Base-by-base conservation (phyloP, 208 protist species). In the Histomonas meleagridis region DNA sequence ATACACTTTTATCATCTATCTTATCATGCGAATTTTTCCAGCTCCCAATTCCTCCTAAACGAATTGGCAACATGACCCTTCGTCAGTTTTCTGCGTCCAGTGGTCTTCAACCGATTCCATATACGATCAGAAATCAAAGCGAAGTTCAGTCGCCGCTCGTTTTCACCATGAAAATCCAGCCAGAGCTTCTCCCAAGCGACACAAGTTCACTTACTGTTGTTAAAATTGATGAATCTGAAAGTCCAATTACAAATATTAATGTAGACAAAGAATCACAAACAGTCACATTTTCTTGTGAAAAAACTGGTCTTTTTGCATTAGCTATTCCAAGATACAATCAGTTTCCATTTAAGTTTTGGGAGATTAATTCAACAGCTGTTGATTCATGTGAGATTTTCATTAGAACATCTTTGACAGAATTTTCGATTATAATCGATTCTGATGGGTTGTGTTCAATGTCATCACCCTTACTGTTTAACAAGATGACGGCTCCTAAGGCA, bases 11-110 rank as follows among this genome's bases (percentile, higher is more conserved):
- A 38, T 86, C 76, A 38, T 28, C 76, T 38, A 32, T 86, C 7
- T 51, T 86, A 48, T 32, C 76, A 32, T 86, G 76, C 46, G 76
- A 86, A 55, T 86, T 86, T 46, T 86, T 86, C 76, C 76, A 86
- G 38, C 76, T 86, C 12, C 76, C 76, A 55, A 32, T 46, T 18
- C 76, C 76, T 21, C 76, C 76, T 38, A 86, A 86, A 21, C 23
- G 35, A 9, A 48, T 86, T 38, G 60, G 60, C 3, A 86, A 40
- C 32, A 51, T 46, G 0, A 48, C 46, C 1, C 76, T 86, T 46
- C 43, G 76, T 38, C 76, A 86, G 38, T 65, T 65, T 65, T 65
- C 60, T 5, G 9, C 0, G 0, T 55, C 76, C 18, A 18, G 14
- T 21, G 46, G 40, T 38, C 38, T 86, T 14, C 51, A 57, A 51